phyloP scores from a whole-genome alignment of 352 stramenopile species.

The Elongisporangium anandrum region DNA sequence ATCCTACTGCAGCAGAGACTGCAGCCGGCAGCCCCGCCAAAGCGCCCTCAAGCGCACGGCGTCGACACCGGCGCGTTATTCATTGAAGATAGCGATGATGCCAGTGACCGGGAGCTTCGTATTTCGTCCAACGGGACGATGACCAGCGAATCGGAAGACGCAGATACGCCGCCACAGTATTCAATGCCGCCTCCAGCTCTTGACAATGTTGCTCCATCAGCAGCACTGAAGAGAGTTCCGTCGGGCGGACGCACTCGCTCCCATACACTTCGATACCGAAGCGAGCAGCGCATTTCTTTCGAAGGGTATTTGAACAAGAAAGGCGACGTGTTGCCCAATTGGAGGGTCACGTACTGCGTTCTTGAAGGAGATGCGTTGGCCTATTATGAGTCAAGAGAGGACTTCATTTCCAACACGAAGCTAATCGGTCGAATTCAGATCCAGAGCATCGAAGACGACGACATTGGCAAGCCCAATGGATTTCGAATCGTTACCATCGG shows the following conservation, averaged over 20 bases:
- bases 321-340: constrained; percentile 65
- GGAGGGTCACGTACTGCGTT: constrained; percentile 73
- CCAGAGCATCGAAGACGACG: constrained; percentile 60
- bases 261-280: constrained; percentile 66
- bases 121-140: background rate
- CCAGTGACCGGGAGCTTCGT: constrained; percentile 15
- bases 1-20: constrained; percentile 55
- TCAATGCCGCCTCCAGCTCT: background rate
- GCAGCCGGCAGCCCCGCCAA: constrained; percentile 41
- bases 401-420: constrained; percentile 79
- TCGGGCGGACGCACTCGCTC: constrained; percentile 33
- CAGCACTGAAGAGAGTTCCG: background rate
- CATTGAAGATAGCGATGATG: constrained; percentile 41
- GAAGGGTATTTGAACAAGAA: constrained; percentile 86
- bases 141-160: constrained; percentile 2
- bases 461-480: constrained; percentile 56
- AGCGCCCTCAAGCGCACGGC: constrained; percentile 27
- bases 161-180: background rate
- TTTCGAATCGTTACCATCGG: constrained; percentile 68
- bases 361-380: constrained; percentile 73
- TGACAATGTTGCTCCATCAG: background rate
- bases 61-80: constrained; percentile 51
- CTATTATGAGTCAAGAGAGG: constrained; percentile 76
- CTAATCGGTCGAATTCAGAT: constrained; percentile 74
- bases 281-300: constrained; percentile 64